Evolutionary conservation across 208 protist genomes (phyloP).

Genomic region (Naegleria lovaniensis): DNA sequence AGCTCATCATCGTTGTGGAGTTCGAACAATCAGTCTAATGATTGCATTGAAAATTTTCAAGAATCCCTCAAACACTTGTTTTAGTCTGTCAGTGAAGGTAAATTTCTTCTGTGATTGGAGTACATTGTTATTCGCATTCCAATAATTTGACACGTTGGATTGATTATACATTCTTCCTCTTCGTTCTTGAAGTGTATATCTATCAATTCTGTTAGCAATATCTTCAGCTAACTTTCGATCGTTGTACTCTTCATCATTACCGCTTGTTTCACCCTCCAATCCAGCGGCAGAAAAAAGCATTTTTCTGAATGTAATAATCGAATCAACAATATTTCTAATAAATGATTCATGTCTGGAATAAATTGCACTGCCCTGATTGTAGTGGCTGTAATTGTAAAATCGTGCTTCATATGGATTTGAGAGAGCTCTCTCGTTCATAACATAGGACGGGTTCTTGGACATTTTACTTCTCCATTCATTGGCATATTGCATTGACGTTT

Average conservation of each 20-base stretch:
- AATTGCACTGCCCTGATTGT: neutral
- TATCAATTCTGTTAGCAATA: neutral
- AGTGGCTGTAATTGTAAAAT: neutral
- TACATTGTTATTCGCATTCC: too few relatives aligned
- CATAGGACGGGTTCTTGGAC: neutral
- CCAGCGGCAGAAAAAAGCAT: neutral
- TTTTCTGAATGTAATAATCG: neutral
- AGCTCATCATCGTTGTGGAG: too few relatives aligned
- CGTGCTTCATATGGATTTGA: neutral
- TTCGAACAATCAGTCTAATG: too few relatives aligned
- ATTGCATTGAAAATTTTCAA: too few relatives aligned
- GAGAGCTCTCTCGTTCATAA: neutral
- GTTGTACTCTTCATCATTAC: neutral
- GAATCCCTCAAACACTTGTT: too few relatives aligned
- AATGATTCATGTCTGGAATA: neutral
- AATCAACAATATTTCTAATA: constrained; percentile 3
- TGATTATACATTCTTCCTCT: neutral
- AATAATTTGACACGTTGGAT: too few relatives aligned
- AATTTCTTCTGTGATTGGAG: too few relatives aligned
- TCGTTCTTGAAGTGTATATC: neutral
- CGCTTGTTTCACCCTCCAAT: neutral
- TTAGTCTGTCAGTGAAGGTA: too few relatives aligned
- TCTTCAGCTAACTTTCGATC: neutral
- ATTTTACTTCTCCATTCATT: neutral
- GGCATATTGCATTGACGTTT: neutral